Conservation (phyloP, 257 asterid genomes). For the Solanum dulcamara region DNA sequence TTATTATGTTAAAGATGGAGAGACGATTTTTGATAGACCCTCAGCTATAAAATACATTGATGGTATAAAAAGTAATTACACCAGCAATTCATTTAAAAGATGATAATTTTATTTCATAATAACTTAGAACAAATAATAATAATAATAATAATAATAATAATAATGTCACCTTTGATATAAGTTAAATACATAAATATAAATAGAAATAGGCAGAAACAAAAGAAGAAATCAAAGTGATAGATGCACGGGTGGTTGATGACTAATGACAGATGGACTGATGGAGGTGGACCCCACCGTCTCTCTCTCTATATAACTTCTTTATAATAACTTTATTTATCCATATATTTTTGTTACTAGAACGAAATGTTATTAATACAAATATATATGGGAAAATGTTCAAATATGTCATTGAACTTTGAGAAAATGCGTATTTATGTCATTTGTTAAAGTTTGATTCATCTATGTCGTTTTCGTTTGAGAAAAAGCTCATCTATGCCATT, state of each 20-base stretch:
- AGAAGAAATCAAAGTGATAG: background rate
- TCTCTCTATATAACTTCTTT: background rate
- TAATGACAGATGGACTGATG: background rate
- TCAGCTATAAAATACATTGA: background rate
- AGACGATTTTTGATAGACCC: background rate
- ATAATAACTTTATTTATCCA: background rate
- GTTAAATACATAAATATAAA: background rate
- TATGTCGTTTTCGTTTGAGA: too few species aligned
- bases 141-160: too few species aligned
- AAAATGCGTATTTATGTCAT: too few species aligned
- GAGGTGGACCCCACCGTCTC: slow-evolving; percentile 6
- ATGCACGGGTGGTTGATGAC: slow-evolving; percentile 1
- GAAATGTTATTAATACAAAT: background rate
- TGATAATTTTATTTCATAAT: too few species aligned
- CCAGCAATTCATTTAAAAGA: background rate
- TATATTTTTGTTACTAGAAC: background rate
- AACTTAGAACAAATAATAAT: background rate
- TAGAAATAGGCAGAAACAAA: background rate
- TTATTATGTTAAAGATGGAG: too few species aligned
- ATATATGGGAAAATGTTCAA: too few species aligned
- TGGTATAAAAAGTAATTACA: background rate
- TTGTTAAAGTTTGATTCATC: too few species aligned
- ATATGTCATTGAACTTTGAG: too few species aligned
- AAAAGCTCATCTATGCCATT: too few species aligned
- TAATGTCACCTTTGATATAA: too few species aligned